phyloP scores from a whole-genome alignment of 2,329 filamentous ascomycete genomes.

The Phaeophleospora eucalypticola region DNA sequence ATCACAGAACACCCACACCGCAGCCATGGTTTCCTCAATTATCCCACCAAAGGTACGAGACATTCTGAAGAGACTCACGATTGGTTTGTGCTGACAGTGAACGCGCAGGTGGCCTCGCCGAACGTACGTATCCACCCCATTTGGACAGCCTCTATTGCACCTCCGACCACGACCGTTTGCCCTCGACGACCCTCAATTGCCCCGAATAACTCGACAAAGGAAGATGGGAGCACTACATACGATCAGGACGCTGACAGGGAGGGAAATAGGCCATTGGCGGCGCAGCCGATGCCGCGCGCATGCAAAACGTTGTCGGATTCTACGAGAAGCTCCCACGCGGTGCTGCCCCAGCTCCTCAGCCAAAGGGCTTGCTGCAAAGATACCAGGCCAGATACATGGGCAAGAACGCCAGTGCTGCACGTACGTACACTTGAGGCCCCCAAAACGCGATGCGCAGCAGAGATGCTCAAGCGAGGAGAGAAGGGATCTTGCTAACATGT shows the following conservation, averaged over 20 bases:
- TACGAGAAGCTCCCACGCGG: slow-evolving; percentile 98
- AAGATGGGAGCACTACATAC: neutral
- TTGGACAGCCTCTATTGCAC: slow-evolving; percentile 7
- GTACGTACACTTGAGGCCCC: slow-evolving; percentile 56
- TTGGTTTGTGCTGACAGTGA: slow-evolving; percentile 32
- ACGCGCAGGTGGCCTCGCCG: slow-evolving; percentile 69
- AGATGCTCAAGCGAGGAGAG: slow-evolving; percentile 4
- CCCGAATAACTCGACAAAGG: neutral
- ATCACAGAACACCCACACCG: slow-evolving; percentile 13
- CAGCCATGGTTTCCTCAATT: slow-evolving; percentile 68
- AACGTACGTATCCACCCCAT: slow-evolving; percentile 58
- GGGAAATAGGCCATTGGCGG: slow-evolving; percentile 79
- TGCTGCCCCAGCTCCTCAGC: slow-evolving; percentile 75
- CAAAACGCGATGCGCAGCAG: neutral
- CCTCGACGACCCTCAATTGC: neutral
- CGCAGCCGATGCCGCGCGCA: slow-evolving; percentile 91
- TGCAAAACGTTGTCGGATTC: slow-evolving; percentile 97
- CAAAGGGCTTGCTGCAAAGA: slow-evolving; percentile 76
- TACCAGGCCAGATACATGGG: slow-evolving; percentile 90
- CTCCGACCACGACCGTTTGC: neutral
- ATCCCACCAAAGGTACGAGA: slow-evolving; percentile 91
- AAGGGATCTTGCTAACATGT: slow-evolving; percentile 12
- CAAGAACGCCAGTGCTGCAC: slow-evolving; percentile 82
- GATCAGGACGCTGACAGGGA: slow-evolving; percentile 19
- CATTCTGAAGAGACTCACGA: neutral